These are phyloP conservation scores for Tranzscheliella williamsii DNA, from an alignment of 1,284 basidiomycete species.

Conservation along the genomic window DNA sequence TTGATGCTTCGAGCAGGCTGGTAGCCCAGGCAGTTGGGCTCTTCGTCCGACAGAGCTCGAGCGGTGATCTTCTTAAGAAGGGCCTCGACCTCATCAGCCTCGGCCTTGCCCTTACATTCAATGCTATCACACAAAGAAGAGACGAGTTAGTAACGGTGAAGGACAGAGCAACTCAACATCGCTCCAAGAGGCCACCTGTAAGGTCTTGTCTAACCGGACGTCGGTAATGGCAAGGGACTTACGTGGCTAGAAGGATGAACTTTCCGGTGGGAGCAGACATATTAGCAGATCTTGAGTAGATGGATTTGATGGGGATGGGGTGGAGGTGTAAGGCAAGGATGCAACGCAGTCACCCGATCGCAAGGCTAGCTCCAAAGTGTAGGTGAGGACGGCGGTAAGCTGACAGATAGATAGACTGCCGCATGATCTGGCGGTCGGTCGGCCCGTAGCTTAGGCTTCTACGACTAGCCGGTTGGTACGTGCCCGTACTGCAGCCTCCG, in stretches of 20 bases:
- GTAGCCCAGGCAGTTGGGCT: constrained; percentile 35
- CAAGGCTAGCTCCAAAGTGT: no score
- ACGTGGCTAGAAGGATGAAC: constrained; percentile 33
- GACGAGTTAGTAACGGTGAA: background rate
- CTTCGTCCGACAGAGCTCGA: constrained; percentile 34
- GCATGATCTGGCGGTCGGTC: no score
- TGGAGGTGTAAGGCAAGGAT: no score
- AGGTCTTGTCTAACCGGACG: no score
- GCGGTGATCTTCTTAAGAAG: constrained; percentile 28
- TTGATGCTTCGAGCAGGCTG: constrained; percentile 24
- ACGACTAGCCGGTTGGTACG: no score
- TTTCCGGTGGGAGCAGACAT: constrained; percentile 36
- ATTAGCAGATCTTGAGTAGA: background rate
- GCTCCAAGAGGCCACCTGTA: no score
- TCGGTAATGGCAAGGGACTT: no score
- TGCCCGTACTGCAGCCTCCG: no score
- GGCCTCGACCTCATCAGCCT: constrained; percentile 30
- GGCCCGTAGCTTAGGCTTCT: no score
- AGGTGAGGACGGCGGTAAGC: no score
- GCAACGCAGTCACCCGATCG: no score
- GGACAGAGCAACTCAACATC: background rate
- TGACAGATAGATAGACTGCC: no score
- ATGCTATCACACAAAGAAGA: constrained; percentile 7
- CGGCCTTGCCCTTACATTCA: constrained; percentile 27
- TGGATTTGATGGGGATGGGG: background rate